Evolutionary conservation across 768 basidiomycete species (phyloP).

Genomic region (Boletellus sp.): DNA sequence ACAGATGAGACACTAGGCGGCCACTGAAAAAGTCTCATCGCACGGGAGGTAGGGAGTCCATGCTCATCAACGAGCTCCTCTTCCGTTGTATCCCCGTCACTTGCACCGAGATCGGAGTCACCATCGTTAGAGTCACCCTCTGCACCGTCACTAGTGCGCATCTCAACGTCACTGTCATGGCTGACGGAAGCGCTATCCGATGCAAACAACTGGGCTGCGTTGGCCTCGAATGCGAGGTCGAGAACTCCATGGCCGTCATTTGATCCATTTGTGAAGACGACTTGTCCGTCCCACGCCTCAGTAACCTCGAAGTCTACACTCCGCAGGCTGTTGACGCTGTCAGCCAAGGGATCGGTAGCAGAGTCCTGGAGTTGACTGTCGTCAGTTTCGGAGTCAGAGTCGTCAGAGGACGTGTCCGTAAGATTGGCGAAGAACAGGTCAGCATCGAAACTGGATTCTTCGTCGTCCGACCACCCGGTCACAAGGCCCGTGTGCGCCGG

Average conservation of each 20-base stretch:
- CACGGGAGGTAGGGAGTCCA: constrained; percentile 69
- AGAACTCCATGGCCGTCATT: constrained; percentile 48
- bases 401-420: constrained; percentile 48
- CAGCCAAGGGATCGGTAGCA: constrained; percentile 18
- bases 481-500: constrained; percentile 58
- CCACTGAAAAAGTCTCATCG: constrained; percentile 67
- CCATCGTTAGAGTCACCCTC: constrained; percentile 38
- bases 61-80: constrained; percentile 78
- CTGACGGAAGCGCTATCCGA: constrained; percentile 47
- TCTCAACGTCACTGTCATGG: constrained; percentile 50
- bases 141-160: constrained; percentile 36
- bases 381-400: constrained; percentile 41
- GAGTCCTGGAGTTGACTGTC: constrained; percentile 43
- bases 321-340: constrained; percentile 35
- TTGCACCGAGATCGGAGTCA: constrained; percentile 48
- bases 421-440: constrained; percentile 82
- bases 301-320: constrained; percentile 53
- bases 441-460: constrained; percentile 76
- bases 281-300: constrained; percentile 72
- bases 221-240: constrained; percentile 70
- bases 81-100: constrained; percentile 76
- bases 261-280: constrained; percentile 66
- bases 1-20: constrained; percentile 62
- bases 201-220: constrained; percentile 47
- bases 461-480: constrained; percentile 77